Evolutionary conservation across 2,329 filamentous ascomycete species (phyloP).

Genomic region (Arthrobotrys pseudoclavata): DNA sequence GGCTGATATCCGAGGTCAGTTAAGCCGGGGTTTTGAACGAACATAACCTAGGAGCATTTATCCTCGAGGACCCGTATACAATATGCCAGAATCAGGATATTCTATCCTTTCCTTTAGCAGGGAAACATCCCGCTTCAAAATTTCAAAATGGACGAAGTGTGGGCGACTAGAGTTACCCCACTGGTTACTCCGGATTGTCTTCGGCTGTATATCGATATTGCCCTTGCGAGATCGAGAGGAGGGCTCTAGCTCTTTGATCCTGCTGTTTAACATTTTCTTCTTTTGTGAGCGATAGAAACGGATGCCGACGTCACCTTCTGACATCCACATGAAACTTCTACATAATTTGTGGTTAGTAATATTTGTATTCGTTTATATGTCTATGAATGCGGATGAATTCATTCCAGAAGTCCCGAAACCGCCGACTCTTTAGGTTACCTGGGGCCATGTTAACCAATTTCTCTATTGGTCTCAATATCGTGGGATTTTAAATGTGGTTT

Average conservation of each 20-base stretch:
- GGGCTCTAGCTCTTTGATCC: too few relatives aligned
- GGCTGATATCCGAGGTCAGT: not conserved
- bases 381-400: not conserved
- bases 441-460: too few relatives aligned
- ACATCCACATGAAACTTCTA: too few relatives aligned
- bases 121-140: not conserved
- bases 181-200: conserved; percentile 9
- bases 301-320: not conserved
- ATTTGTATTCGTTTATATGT: not conserved
- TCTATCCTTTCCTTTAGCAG: not conserved
- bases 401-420: not conserved
- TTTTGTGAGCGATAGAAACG: not conserved
- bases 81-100: not conserved
- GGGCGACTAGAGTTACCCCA: not conserved
- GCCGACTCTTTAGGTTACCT: not conserved
- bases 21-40: not conserved
- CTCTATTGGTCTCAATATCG: too few relatives aligned
- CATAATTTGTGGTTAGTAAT: not conserved
- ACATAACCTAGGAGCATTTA: not conserved
- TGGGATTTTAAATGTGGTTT: not conserved
- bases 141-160: not conserved
- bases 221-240: not conserved
- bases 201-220: not conserved
- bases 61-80: not conserved
- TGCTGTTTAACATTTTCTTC: too few relatives aligned